Percentiles rank a stretch among this genome's conserved stretches.
Evolutionary conservation across 2,329 filamentous ascomycete species (phyloP).

Genomic region (Colletotrichum sp.): DNA sequence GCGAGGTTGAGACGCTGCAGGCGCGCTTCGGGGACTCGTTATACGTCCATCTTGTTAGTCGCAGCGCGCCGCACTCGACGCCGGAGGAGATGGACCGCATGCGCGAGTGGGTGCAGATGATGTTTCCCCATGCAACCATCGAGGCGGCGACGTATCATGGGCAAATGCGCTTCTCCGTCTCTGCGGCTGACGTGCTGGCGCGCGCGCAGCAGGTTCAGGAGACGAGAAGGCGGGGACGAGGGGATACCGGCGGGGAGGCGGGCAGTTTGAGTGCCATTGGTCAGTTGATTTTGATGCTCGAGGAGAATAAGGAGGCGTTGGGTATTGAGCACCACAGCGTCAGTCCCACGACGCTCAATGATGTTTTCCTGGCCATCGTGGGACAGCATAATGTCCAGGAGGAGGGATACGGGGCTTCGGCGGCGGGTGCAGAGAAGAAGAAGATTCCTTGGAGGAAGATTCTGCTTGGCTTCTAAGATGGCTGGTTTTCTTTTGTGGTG

Average conservation of each 20-base stretch:
- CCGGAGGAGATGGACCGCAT: constrained; percentile 72
- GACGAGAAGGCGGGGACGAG: background rate
- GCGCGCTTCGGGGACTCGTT: constrained; percentile 78
- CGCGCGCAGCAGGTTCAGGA: background rate
- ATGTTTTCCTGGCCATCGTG: constrained; percentile 89
- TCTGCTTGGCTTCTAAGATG: background rate
- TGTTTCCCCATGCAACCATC: constrained; percentile 69
- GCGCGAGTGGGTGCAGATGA: constrained; percentile 66
- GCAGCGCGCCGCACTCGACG: constrained; percentile 74
- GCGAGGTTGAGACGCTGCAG: constrained; percentile 74
- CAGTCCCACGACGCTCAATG: constrained; percentile 86
- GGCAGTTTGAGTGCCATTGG: constrained; percentile 60
- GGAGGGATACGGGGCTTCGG: constrained; percentile 56
- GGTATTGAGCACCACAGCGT: constrained; percentile 88
- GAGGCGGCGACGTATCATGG: constrained; percentile 59
- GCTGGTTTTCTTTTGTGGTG: background rate
- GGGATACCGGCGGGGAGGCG: rapidly evolving
- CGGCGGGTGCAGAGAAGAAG: background rate
- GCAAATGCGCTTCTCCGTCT: constrained; percentile 30
- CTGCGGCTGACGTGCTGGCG: constrained; percentile 17
- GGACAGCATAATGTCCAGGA: constrained; percentile 80
- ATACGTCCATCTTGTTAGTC: constrained; percentile 81
- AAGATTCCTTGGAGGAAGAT: constrained; percentile 9
- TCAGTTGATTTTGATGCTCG: constrained; percentile 72
- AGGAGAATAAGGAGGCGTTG: constrained; percentile 70